These are phyloP conservation scores for Carex cristatella DNA, from an alignment of 176 grass and related monocot species.

Conservation along the genomic window DNA sequence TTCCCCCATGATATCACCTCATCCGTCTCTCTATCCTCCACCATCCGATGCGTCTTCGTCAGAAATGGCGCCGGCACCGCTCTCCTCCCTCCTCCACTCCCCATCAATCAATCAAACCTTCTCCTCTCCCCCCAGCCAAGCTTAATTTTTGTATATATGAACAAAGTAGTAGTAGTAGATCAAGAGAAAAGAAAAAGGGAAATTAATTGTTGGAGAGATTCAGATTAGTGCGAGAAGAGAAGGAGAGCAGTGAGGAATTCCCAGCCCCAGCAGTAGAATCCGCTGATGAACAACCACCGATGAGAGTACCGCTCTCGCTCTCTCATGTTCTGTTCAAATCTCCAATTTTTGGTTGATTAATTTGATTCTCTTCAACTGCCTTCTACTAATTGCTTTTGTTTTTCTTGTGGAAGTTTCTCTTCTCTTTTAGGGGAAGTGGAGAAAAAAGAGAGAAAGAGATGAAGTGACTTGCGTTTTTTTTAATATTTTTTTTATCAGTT, in stretches of 20 bases:
- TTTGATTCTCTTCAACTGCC: background rate
- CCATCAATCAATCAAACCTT: background rate
- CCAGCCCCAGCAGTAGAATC: constrained; percentile 96
- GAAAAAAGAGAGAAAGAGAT: background rate
- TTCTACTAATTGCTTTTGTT: background rate
- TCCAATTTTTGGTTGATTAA: background rate
- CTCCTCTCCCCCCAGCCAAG: background rate
- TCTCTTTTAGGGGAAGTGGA: background rate
- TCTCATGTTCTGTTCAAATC: constrained; percentile 13
- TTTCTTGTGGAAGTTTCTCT: background rate
- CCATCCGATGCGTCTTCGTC: constrained; percentile 73
- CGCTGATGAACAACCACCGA: constrained; percentile 35
- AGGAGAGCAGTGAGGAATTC: constrained; percentile 87
- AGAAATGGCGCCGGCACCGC: constrained; percentile 74
- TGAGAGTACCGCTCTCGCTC: background rate
- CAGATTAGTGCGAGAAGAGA: constrained; percentile 45
- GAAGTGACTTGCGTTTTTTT: background rate
- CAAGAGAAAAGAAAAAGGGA: background rate
- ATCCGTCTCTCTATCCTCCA: constrained; percentile 61
- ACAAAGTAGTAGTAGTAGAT: background rate
- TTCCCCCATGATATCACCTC: constrained; percentile 87
- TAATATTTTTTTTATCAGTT: background rate
- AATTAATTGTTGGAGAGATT: background rate
- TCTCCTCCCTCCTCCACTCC: background rate
- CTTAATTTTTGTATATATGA: background rate